A percentile compares a stretch with the other conserved stretches of the same genome.
phyloP scores from a whole-genome alignment of 495 filamentous ascomycete species.

The Apodospora peruviana region DNA sequence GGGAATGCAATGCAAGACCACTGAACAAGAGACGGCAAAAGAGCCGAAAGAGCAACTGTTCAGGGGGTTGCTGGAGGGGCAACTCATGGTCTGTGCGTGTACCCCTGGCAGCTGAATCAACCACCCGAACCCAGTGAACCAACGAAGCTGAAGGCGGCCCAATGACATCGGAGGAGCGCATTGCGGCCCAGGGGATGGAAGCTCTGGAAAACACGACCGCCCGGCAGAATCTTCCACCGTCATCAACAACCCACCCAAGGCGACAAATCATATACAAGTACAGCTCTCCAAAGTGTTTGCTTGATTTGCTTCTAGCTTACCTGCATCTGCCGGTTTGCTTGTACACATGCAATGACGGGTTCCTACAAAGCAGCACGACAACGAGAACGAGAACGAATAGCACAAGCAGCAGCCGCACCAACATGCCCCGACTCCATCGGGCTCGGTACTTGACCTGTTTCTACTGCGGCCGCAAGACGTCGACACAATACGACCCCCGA shows the following conservation, averaged over 20 bases:
- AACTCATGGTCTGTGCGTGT: background rate
- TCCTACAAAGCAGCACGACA: no score
- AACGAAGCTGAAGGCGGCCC: background rate
- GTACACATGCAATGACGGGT: no score
- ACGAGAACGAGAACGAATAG: no score
- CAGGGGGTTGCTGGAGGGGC: background rate
- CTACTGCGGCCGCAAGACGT: slow-evolving; percentile 64
- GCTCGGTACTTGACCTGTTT: slow-evolving; percentile 57
- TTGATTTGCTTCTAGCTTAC: no score
- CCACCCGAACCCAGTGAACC: background rate
- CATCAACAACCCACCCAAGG: slow-evolving; percentile 1
- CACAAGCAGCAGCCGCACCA: slow-evolving; percentile 1
- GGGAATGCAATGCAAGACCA: background rate
- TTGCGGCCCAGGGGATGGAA: background rate
- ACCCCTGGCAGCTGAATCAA: background rate
- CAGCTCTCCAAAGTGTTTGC: no score
- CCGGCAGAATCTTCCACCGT: slow-evolving; percentile 25
- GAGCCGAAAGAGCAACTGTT: background rate
- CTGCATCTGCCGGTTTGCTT: no score
- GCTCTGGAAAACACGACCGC: slow-evolving; percentile 23
- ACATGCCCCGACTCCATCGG: slow-evolving; percentile 24
- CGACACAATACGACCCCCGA: slow-evolving; percentile 44
- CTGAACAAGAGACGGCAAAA: background rate
- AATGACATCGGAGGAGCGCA: slow-evolving; percentile 2
- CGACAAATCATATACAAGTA: no score